Evolutionary conservation across 1,284 basidiomycete genomes (phyloP), one percentile per base, ranked within the genome.

Genomic region (Moesziomyces parantarcticus): DNA sequence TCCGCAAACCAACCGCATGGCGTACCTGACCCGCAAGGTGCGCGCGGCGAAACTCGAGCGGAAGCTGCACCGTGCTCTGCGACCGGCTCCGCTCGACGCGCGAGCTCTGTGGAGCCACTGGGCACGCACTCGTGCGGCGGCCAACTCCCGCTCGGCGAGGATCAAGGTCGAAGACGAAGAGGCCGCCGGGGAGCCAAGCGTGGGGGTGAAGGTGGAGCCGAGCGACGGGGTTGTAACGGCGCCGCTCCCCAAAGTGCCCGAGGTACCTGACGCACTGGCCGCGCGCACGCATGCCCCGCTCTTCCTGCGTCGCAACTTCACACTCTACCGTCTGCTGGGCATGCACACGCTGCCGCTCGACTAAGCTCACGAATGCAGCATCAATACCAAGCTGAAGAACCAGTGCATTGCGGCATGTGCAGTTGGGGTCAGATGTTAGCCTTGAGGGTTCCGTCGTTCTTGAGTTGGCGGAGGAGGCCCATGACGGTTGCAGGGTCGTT

Each of bases 381-480:
- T 10, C 20, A 5, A 18, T 16, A 50, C 26, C 21, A 34, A 22
- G 20, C 11, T 21, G 23, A 40, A 20, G 22, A n/a, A 10, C n/a
- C 6, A 29, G 20, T 22, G 16, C 43, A 51, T 32, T 32, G 29
- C 11, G 29, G 10, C n/a, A n/a, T 32, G 29, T 32, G 29, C 29
- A 32, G 26, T 36, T 32, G 11, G 29, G 29, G 34, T 69, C 34
- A 79, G 20, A 78, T 69, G 51, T 61, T 76, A 21, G 76, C 75
- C 57, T 70, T 71, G 48, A 79, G 65, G 50, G 58, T 56, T 9
- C 76, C 78, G 0, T 26, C 54, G 84, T 97, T 97, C 89, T 97
- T 97, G 87, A 90, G 86, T 56, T 90, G 88, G 52, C 94, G 86
- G 50, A 97, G 85, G 53, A 87, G 87, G 65, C 88, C 87, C 89